Percentiles rank a stretch among this genome's conserved stretches.
phyloP scores from a whole-genome alignment of 352 stramenopile species.

The Thalassiosira tumida region DNA sequence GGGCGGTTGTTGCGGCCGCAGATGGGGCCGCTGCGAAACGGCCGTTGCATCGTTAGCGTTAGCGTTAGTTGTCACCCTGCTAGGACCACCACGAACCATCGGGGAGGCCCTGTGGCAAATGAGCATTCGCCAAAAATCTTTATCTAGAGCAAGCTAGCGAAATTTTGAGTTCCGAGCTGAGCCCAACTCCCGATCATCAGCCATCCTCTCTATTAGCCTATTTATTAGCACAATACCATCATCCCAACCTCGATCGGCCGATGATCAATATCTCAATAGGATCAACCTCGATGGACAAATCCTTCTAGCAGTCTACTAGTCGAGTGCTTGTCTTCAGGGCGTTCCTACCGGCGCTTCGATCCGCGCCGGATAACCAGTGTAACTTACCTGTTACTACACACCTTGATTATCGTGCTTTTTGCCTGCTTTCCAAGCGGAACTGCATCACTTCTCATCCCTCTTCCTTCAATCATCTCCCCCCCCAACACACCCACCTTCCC shows the following conservation, averaged over 20 bases:
- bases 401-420: background rate
- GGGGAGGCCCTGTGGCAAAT: background rate
- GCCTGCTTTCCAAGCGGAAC: background rate
- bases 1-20: no score
- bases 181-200: background rate
- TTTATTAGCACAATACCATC: background rate
- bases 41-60: no score
- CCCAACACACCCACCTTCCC: no score
- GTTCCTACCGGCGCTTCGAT: background rate
- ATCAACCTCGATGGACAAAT: background rate
- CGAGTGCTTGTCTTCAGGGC: background rate
- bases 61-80: no score
- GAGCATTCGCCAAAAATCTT: background rate
- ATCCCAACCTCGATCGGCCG: background rate
- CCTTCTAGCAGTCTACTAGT: background rate
- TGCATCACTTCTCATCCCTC: no score
- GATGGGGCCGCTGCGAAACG: no score
- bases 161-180: background rate
- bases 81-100: background rate
- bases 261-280: constrained; percentile 1
- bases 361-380: background rate
- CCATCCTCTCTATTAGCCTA: constrained; percentile 9
- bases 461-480: no score
- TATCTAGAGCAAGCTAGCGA: constrained; percentile 1
- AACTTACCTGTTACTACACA: background rate